phyloP scores from a whole-genome alignment of 2,329 filamentous ascomycete genomes.

The Berkeleyomyces basicola region DNA sequence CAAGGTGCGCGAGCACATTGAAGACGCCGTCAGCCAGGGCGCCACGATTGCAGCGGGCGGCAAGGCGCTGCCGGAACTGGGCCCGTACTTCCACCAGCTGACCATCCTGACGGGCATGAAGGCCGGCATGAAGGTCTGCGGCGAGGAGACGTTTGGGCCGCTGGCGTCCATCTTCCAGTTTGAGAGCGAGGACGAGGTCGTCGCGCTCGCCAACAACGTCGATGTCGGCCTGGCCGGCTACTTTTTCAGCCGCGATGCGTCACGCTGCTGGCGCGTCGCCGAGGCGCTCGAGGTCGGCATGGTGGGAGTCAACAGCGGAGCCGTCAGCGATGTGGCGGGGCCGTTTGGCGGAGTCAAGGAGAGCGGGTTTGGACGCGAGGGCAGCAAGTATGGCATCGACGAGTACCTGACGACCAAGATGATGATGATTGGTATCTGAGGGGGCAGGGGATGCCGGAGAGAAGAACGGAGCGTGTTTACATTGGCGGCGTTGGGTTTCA shows the following conservation, averaged over 20 bases:
- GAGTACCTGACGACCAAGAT: constrained; percentile 65
- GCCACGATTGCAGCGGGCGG: constrained; percentile 43
- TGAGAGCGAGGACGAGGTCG: constrained; percentile 51
- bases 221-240: constrained; percentile 58
- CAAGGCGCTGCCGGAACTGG: constrained; percentile 38
- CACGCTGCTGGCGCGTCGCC: constrained; percentile 26
- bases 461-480: not conserved
- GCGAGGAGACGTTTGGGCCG: constrained; percentile 58
- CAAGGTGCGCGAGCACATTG: constrained; percentile 46
- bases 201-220: constrained; percentile 45
- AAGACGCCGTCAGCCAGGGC: constrained; percentile 45
- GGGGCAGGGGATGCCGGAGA: not conserved
- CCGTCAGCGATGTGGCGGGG: constrained; percentile 35
- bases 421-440: constrained; percentile 18
- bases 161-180: constrained; percentile 54
- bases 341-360: constrained; percentile 71
- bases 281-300: constrained; percentile 32
- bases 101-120: constrained; percentile 53
- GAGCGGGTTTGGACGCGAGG: constrained; percentile 66
- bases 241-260: constrained; percentile 41
- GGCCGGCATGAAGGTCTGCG: constrained; percentile 46
- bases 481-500: not conserved
- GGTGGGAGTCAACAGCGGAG: constrained; percentile 20
- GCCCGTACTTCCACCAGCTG: constrained; percentile 51
- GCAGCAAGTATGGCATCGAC: constrained; percentile 60